These are phyloP conservation scores for Microstegium vimineum DNA, from an alignment of 176 grass and related monocot genomes.

Conservation along the genomic window DNA sequence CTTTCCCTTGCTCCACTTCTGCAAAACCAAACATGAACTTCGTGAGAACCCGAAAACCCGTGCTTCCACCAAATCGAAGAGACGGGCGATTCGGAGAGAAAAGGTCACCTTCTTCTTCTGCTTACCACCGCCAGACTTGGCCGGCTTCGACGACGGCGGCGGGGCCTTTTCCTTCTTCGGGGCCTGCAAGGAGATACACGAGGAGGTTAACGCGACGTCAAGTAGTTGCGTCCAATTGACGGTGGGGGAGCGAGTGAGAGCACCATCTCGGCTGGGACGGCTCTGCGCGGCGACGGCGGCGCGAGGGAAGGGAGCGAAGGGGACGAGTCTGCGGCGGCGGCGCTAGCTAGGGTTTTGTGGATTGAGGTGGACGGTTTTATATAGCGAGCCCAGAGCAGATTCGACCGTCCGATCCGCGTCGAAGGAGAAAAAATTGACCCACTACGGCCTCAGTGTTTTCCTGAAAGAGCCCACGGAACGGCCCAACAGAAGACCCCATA, in stretches of 20 bases:
- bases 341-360: neutral
- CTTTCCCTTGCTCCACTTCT: conserved; percentile 77
- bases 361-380: neutral
- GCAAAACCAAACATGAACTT: conserved; percentile 6
- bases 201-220: neutral
- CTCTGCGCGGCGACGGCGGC: neutral
- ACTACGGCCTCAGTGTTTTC: no score
- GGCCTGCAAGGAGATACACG: conserved; percentile 13
- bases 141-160: conserved; percentile 62
- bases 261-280: conserved; percentile 20
- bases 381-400: neutral
- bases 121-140: conserved; percentile 55
- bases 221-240: neutral
- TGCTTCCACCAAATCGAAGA: neutral
- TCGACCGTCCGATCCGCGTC: neutral
- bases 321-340: conserved; percentile 15
- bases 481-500: neutral
- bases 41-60: neutral
- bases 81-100: neutral
- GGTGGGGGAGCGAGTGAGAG: neutral
- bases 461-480: no score
- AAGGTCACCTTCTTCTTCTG: conserved; percentile 59
- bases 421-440: no score
- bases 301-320: neutral
- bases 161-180: conserved; percentile 65